Evolutionary conservation across 2,329 filamentous ascomycete genomes (phyloP).

Genomic region (Penicillium paneum): DNA sequence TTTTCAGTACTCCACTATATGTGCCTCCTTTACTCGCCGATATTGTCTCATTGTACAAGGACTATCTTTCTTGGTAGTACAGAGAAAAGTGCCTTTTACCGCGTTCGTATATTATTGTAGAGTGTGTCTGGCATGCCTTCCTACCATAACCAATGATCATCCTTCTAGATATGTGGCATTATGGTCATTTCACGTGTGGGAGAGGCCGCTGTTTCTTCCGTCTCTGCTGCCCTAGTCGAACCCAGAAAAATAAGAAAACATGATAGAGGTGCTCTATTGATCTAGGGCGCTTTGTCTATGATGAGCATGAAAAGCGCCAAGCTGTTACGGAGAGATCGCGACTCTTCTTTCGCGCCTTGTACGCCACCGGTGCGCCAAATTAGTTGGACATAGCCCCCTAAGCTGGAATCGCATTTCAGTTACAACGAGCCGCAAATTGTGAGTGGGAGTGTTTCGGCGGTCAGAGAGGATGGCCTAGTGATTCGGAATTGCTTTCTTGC

Average conservation of each 20-base stretch:
- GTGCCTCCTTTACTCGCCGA: too few species aligned
- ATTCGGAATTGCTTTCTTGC: conserved; percentile 46
- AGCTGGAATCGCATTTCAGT: conserved; percentile 45
- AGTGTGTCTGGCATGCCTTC: too few species aligned
- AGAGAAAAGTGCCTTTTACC: too few species aligned
- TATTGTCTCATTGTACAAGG: too few species aligned
- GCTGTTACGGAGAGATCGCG: conserved; percentile 34
- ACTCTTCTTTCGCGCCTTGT: conserved; percentile 34
- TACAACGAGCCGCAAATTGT: conserved; percentile 33
- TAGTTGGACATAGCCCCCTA: too few species aligned
- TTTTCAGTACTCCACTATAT: background rate
- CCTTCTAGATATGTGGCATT: too few species aligned
- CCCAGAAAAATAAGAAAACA: background rate
- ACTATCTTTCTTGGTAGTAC: too few species aligned
- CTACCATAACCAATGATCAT: too few species aligned
- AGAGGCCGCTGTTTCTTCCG: conserved; percentile 9
- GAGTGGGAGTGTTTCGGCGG: conserved; percentile 36
- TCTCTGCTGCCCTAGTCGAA: background rate
- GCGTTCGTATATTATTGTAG: too few species aligned
- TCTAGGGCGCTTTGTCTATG: conserved; percentile 48
- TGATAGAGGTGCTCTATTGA: conserved; percentile 37
- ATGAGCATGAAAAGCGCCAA: conserved; percentile 45
- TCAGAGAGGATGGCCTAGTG: conserved; percentile 35
- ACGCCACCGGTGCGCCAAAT: too few species aligned
- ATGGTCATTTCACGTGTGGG: conserved; percentile 33